Base-by-base conservation (phyloP, 2,329 filamentous ascomycete genomes). In the Hypoxylon sp. region DNA sequence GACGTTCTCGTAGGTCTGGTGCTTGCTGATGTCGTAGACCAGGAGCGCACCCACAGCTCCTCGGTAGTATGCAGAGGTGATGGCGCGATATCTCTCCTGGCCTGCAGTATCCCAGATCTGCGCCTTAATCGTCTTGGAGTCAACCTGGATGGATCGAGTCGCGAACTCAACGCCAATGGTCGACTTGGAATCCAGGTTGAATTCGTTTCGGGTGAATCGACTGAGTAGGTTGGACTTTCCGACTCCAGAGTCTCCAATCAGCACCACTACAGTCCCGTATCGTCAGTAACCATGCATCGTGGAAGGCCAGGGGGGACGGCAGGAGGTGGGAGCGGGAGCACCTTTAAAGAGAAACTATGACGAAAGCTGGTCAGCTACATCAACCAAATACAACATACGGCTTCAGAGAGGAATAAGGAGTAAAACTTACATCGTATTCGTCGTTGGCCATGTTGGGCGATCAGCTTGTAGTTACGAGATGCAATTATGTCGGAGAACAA, bases 91-190 rank as follows among this genome's bases (percentile, higher is more conserved):
- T 74, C 94, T 89, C 78, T 99, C 94, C 80, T 99, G 94, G 64
- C 94, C 94, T 63, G 94, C 94, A 52, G 94, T 99, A 80, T 99
- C 94, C 94, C 95, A 99, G 70, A 99, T 99, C 81, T 99, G 94
- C 67, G 94, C 94, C 83, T 99, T 99, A 86, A 99, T 99, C 61
- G 94, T 99, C 84, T 99, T 99, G 71, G 90, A 89, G 77, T 99
- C 94, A 69, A 99, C 94, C 78, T 97, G 93, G 73, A 99, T 99
- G 64, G 91, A 97, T 61, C 94, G 88, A 66, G 94, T 99, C 67
- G 95, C 94, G 74, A 99, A 99, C 78, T 99, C 94, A 75, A 99
- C 94, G 69, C 94, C 94, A 78, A 99, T 99, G 67, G 94, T 99
- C 60, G 94, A 97, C 86, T 99, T 97, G 75, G 93, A 96, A 78